Base-by-base conservation (phyloP, 2,329 filamentous ascomycete genomes). In the Phyllosticta paracitricarpa region DNA sequence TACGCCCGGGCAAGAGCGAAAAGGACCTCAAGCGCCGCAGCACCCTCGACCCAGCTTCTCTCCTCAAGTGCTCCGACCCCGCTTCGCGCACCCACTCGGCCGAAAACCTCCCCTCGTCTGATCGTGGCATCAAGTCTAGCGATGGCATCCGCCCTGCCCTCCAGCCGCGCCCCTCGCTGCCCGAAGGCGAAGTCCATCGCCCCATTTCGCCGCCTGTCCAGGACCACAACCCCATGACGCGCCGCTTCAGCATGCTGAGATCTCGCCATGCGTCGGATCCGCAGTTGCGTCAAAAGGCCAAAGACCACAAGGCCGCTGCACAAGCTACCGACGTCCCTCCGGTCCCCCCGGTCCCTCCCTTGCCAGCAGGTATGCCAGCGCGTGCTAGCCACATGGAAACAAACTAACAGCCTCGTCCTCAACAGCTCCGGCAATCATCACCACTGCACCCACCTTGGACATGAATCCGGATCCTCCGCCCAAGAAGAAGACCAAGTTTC, bases 251-350 rank as follows among this genome's bases (percentile, higher is more conserved):
- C 69, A 74, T 96, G 74, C 79, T 96, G 76, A 87, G 88, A 70
- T 91, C 94, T 73, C 89, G 91, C 69, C 92, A 96, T 82, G 92
- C 91, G 64, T 97, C 92, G 8, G 93, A 97, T 76, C 89, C 91
- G 57, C 91, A 97, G 73, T 77, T 97, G 64, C 91, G 90, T 10
- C 79, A 85, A 30, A 84, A 85, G 71, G 87, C 88, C 58, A 91
- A 87, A 72, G 83, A 88, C 68, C 86, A 91, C 61, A 78, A 79
- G 78, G 71, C 82, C 76, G 75, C 82, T 79, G 56, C 56, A 40
- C 30, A 56, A 19, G 55, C 51, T 24, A 51, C 57, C 61, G 78
- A 79, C 78, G 71, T 82, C 77, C 77, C 77, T 64, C 76, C 77
- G 8, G 69, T 80, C 57, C 77, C 77, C 35, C 76, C 77, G 8